phyloP scores from a whole-genome alignment of 2,329 filamentous ascomycete genomes.

The Diaporthe vaccinii region DNA sequence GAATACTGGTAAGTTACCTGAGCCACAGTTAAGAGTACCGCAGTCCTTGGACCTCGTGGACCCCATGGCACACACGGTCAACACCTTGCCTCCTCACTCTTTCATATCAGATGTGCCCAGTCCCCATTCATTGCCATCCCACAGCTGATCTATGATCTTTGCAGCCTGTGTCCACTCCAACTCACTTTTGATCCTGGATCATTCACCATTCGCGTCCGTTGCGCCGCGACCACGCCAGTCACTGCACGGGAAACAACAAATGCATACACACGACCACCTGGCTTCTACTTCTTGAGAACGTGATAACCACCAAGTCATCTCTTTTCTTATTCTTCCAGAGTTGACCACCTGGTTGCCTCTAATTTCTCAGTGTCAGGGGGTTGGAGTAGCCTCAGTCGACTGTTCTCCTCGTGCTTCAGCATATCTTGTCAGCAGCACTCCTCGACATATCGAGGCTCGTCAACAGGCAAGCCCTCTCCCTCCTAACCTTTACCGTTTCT shows the following conservation, averaged over 20 bases:
- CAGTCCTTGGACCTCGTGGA: no score
- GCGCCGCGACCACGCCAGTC: not conserved
- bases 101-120: not conserved
- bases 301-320: not conserved
- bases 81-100: not conserved
- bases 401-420: not conserved
- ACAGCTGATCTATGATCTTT: not conserved
- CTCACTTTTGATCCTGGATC: not conserved
- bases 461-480: not conserved
- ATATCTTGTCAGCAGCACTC: not conserved
- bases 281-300: not conserved
- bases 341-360: not conserved
- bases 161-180: not conserved
- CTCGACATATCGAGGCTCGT: not conserved
- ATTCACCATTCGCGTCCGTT: not conserved
- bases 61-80: not conserved
- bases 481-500: no score
- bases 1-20: not conserved
- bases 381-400: not conserved
- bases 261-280: not conserved
- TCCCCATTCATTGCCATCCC: no score
- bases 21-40: not conserved
- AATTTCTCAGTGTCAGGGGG: not conserved
- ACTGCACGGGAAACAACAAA: not conserved
- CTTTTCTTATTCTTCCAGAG: not conserved